Base-by-base conservation (phyloP, 495 filamentous ascomycete genomes). In the Daldinia grandis region DNA sequence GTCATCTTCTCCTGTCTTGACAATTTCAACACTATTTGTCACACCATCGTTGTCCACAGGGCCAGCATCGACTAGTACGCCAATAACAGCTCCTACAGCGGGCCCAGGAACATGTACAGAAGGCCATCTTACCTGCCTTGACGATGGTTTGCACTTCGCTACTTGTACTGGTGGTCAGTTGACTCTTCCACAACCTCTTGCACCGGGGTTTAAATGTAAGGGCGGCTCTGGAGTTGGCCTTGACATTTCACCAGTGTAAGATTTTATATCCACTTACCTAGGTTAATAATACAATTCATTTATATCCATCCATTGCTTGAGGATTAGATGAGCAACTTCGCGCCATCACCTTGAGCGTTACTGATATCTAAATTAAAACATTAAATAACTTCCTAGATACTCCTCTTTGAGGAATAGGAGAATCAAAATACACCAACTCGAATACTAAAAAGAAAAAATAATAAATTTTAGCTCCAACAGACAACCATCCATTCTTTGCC, bases 81-180 rank as follows among this genome's bases (percentile, higher is more conserved):
- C 62, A 9, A 35, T 21, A 35, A 9, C 40, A 8, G 6, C 4
- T 42, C 17, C 74, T 14, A 38, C 58, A 5, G 19, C 47, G 4
- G 55, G 24, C 28, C 3, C 53, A n/a, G 33, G 25, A 50, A 44
- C 49, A 5, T 74, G 74, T 37, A 40, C 31, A 19, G 74, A 76
- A 37, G 66, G 74, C 27, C 49, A 74, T 17, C 72, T 76, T 21
- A 72, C 72, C 2, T 76, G 72, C 14, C 66, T 74, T 37, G 53
- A 60, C 0, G 66, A 72, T 27, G 68, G 65, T 25, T 60, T 27
- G 28, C 68, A 72, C 27, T 74, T 76, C 33, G 72, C 74, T 15
- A 72, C 60, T 24, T 74, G 72, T 33, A 74, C 68, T 6, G 72
- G 72, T n/a, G 68, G 74, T 17, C 54, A 66, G 25, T 25, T 74